A percentile compares a stretch with the other conserved stretches of the same genome.
Conservation (phyloP, 495 filamentous ascomycete genomes). For the Paragyromitra xinjiangensis region DNA sequence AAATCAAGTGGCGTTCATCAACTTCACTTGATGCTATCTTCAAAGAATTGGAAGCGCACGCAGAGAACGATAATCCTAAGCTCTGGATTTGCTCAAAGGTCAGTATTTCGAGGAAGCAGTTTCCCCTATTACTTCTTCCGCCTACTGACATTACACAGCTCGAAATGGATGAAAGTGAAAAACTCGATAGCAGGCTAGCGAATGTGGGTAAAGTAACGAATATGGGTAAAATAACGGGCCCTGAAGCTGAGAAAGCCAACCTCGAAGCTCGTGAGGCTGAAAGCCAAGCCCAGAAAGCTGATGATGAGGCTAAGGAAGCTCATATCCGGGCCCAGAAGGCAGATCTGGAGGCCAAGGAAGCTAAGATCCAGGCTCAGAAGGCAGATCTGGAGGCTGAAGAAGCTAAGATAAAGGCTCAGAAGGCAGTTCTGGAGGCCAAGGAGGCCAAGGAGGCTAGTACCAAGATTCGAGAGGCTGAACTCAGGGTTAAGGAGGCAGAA, state of each 20-base stretch:
- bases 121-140: background rate
- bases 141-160: background rate
- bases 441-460: too few relatives aligned
- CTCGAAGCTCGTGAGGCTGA: too few relatives aligned
- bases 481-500: background rate
- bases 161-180: background rate
- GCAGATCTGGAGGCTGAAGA: background rate
- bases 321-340: too few relatives aligned
- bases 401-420: too few relatives aligned
- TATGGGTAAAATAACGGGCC: background rate
- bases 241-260: too few relatives aligned
- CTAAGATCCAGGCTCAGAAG: too few relatives aligned
- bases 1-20: background rate
- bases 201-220: background rate
- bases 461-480: background rate
- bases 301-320: too few relatives aligned
- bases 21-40: background rate
- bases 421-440: too few relatives aligned
- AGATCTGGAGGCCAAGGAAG: too few relatives aligned
- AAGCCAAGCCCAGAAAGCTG: too few relatives aligned
- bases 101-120: background rate
- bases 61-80: background rate
- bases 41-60: background rate
- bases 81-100: conserved; percentile 10
- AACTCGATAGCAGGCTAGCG: background rate